A percentile compares a stretch with the other conserved stretches of the same genome.
Evolutionary conservation across 192 early-diverging fungal genomes (phyloP).

Genomic region (Geranomyces michiganensis): DNA sequence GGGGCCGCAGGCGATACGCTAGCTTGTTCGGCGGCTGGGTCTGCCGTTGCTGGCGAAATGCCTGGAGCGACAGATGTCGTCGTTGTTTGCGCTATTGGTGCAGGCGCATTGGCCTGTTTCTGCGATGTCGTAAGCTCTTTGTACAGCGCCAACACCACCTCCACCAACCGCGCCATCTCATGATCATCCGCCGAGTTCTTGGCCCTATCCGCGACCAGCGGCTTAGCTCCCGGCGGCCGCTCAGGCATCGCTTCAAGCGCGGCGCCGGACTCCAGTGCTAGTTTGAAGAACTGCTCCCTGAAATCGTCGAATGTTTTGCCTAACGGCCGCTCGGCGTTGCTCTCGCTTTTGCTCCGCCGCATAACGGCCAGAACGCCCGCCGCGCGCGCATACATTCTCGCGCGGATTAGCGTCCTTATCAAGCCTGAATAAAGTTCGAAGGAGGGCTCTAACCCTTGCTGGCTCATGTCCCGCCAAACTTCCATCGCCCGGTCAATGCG

Average conservation of each 20-base stretch:
- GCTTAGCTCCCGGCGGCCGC: conserved; percentile 5
- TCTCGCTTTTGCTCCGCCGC: conserved; percentile 7
- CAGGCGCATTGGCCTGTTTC: too few species aligned
- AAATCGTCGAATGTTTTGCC: conserved; percentile 18
- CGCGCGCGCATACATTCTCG: conserved; percentile 19
- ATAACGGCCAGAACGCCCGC: conserved; percentile 27
- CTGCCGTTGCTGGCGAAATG: too few species aligned
- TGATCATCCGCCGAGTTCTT: neutral
- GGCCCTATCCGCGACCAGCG: neutral
- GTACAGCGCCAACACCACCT: conserved; percentile 19
- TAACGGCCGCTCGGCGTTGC: conserved; percentile 1
- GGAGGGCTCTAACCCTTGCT: conserved; percentile 19
- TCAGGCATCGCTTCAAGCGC: conserved; percentile 30
- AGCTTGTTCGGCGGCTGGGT: too few species aligned
- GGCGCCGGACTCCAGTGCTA: conserved; percentile 18
- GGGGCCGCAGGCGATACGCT: too few species aligned
- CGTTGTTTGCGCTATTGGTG: neutral
- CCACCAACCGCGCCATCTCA: neutral
- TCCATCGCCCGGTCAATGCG: conserved; percentile 23
- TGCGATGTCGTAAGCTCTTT: conserved; percentile 5
- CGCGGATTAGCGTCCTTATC: conserved; percentile 26
- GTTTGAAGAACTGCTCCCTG: conserved; percentile 30
- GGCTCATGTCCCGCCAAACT: conserved; percentile 27
- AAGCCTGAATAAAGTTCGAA: conserved; percentile 12
- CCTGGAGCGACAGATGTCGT: neutral